phyloP scores from a whole-genome alignment of 2,329 filamentous ascomycete species.

The Ophiocordyceps camponoti-saundersi region DNA sequence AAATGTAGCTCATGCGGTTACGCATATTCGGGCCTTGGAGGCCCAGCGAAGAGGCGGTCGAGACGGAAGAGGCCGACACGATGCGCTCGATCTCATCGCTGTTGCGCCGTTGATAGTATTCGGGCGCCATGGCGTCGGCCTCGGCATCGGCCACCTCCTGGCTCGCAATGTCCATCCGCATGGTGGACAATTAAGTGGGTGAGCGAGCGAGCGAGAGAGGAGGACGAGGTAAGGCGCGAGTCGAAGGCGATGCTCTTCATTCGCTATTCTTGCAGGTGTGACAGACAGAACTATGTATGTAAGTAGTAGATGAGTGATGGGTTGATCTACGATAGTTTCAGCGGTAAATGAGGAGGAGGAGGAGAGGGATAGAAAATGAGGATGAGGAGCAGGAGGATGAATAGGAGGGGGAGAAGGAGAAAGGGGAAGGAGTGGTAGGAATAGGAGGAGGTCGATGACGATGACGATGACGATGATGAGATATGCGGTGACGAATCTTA shows the following conservation, averaged over 20 bases:
- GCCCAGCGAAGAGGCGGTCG: conserved; percentile 24
- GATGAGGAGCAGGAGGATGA: too few species aligned
- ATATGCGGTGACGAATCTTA: too few species aligned
- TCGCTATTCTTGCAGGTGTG: not conserved
- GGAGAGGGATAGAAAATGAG: too few species aligned
- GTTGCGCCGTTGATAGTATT: conserved; percentile 18
- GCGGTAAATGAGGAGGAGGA: not conserved
- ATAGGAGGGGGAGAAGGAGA: too few species aligned
- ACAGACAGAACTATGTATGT: not conserved
- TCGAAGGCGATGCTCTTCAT: not conserved
- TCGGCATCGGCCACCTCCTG: conserved; percentile 36
- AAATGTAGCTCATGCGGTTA: not conserved
- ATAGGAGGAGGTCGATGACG: too few species aligned
- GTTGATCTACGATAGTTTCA: not conserved
- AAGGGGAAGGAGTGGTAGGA: too few species aligned
- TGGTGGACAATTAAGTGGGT: conserved; percentile 6
- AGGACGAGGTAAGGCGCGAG: not conserved
- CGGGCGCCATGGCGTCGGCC: conserved; percentile 29
- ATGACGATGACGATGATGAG: too few species aligned
- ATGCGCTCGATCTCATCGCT: conserved; percentile 44
- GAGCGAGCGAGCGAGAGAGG: not conserved
- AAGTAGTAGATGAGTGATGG: not conserved
- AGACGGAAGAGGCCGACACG: conserved; percentile 31
- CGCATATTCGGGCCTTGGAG: conserved; percentile 20
- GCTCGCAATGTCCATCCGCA: conserved; percentile 35